A percentile compares a stretch with the other conserved stretches of the same genome.
Conservation (phyloP, 305 asterid species). For the Solanum hybrid region DNA sequence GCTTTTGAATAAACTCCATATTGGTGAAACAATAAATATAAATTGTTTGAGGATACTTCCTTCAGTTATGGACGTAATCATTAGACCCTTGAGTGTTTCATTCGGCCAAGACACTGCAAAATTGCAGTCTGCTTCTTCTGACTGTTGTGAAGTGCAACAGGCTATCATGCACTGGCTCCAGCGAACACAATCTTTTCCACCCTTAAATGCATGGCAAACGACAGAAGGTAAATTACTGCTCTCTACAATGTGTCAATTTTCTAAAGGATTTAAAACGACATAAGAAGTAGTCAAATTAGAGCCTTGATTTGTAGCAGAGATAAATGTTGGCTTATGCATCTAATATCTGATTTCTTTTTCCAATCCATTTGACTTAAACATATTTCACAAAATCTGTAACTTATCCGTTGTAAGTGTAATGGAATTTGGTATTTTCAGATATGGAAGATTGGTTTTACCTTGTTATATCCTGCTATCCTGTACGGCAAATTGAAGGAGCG, state of each 20-base stretch:
- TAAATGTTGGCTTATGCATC: neutral
- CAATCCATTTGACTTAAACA: slow-evolving; percentile 1
- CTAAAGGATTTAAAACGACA: neutral
- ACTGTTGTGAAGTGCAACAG: slow-evolving; percentile 44
- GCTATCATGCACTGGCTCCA: slow-evolving; percentile 65
- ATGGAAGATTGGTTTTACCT: slow-evolving; percentile 85
- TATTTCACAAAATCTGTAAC: neutral
- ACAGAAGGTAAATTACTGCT: slow-evolving; percentile 61
- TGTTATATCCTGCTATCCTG: slow-evolving; percentile 79
- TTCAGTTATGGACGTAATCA: slow-evolving; percentile 55
- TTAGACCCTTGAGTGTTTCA: slow-evolving; percentile 48
- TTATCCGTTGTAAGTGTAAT: neutral
- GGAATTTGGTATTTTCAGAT: slow-evolving; percentile 41
- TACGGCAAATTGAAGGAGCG: slow-evolving; percentile 36
- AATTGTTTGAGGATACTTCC: slow-evolving; percentile 77
- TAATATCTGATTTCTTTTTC: neutral
- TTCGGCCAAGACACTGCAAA: slow-evolving; percentile 17
- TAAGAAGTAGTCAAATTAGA: neutral
- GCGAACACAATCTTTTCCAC: slow-evolving; percentile 58
- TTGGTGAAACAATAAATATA: slow-evolving; percentile 58
- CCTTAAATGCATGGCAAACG: slow-evolving; percentile 66
- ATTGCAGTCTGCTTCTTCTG: slow-evolving; percentile 31
- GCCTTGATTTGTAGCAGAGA: neutral
- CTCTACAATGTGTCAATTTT: slow-evolving; percentile 1
- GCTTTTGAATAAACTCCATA: slow-evolving; percentile 54